These are phyloP conservation scores for Penicillium malachiteum DNA, from an alignment of 495 filamentous ascomycete genomes.

Conservation along the genomic window DNA sequence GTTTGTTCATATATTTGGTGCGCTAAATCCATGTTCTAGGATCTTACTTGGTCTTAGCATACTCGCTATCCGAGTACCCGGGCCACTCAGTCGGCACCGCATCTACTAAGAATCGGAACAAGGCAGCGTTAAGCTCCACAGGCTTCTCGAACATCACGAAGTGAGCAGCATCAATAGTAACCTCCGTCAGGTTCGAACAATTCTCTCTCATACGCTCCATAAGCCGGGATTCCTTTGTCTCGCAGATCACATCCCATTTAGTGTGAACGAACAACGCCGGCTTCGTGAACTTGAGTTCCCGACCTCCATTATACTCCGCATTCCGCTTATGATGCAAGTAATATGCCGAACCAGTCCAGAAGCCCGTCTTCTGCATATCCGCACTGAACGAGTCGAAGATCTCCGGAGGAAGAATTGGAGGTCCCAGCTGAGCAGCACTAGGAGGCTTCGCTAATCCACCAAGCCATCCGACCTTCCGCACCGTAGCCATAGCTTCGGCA, in stretches of 20 bases:
- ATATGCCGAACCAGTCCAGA: constrained; percentile 1
- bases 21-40: too few species aligned
- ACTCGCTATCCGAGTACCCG: neutral
- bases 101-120: neutral
- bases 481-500: neutral
- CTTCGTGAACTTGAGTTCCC: neutral
- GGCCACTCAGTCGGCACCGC: constrained; percentile 1
- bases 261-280: neutral
- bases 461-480: neutral
- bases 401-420: neutral
- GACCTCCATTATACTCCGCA: constrained; percentile 2
- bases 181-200: constrained; percentile 4
- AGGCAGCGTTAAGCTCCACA: neutral
- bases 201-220: constrained; percentile 2
- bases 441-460: neutral
- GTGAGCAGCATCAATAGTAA: constrained; percentile 1
- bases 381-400: neutral
- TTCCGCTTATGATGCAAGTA: constrained; percentile 5
- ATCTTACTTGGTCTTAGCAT: neutral
- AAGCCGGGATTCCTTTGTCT: neutral
- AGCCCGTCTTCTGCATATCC: constrained; percentile 1
- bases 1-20: too few species aligned
- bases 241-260: neutral
- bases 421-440: neutral
- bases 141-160: constrained; percentile 2